Evolutionary conservation across 192 early-diverging fungal species (phyloP).

Genomic region (Chytriomyces sp.): DNA sequence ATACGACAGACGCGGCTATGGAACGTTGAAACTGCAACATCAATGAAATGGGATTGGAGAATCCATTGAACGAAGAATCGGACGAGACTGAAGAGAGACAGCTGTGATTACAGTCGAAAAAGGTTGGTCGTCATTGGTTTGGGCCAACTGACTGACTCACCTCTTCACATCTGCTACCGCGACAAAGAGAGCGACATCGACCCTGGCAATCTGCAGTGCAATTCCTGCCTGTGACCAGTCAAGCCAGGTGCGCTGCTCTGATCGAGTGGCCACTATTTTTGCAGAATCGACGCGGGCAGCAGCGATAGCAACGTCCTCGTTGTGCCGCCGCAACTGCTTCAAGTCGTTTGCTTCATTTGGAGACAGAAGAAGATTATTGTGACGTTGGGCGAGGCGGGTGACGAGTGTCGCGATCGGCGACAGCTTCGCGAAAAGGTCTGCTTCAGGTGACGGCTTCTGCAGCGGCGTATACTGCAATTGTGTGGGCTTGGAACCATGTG

Average conservation of each 20-base stretch:
- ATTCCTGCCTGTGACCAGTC: neutral
- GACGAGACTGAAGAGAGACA: neutral
- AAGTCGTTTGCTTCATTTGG: too few relatives aligned
- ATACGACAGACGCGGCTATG: neutral
- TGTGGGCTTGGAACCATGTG: too few relatives aligned
- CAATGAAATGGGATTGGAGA: neutral
- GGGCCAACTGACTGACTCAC: neutral
- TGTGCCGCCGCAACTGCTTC: neutral
- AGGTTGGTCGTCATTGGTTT: neutral
- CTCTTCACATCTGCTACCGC: neutral
- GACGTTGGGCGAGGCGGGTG: too few relatives aligned
- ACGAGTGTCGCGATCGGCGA: too few relatives aligned
- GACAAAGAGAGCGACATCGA: neutral
- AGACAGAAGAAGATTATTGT: too few relatives aligned
- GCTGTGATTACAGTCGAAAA: neutral
- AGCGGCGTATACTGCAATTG: too few relatives aligned
- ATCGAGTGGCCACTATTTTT: neutral
- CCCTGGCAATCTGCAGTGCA: neutral
- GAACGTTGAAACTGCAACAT: neutral
- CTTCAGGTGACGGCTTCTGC: too few relatives aligned
- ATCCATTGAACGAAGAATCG: neutral
- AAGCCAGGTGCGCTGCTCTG: neutral
- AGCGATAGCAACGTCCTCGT: slow-evolving; percentile 2
- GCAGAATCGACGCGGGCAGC: neutral
- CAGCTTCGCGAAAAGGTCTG: too few relatives aligned